These are phyloP conservation scores for Aspergillus ruber DNA, from an alignment of 2,329 filamentous ascomycete species.

Conservation along the genomic window DNA sequence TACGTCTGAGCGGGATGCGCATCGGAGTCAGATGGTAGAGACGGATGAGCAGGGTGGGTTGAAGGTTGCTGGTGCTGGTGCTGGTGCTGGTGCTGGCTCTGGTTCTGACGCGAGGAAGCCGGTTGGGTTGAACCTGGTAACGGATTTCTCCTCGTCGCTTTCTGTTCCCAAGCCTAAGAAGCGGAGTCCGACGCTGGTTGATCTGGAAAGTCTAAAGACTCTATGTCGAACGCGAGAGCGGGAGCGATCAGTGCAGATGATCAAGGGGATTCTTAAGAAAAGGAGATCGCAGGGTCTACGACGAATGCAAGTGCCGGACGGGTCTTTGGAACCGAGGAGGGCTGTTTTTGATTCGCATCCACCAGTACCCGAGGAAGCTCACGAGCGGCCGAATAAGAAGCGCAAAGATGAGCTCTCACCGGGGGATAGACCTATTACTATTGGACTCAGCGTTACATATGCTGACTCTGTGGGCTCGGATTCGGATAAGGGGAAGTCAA, in stretches of 20 bases:
- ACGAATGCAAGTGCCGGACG: slow-evolving; percentile 2
- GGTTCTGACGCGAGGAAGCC: slow-evolving; percentile 21
- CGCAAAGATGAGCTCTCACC: slow-evolving; percentile 34
- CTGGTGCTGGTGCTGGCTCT: too few relatives aligned
- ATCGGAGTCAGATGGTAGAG: not conserved
- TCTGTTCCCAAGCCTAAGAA: not conserved
- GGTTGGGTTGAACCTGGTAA: slow-evolving; percentile 38
- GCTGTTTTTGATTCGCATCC: not conserved
- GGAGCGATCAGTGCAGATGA: slow-evolving; percentile 21
- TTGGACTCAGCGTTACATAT: slow-evolving; percentile 38
- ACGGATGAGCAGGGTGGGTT: not conserved
- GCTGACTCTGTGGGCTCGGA: slow-evolving; percentile 19
- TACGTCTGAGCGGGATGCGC: not conserved
- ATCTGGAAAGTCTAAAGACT: slow-evolving; percentile 32
- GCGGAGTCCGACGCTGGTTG: slow-evolving; percentile 21
- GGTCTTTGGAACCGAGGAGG: not conserved
- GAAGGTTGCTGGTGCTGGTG: not conserved
- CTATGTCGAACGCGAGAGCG: slow-evolving; percentile 29
- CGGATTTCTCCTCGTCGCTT: slow-evolving; percentile 28
- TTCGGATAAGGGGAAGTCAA: slow-evolving; percentile 9
- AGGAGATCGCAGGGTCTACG: slow-evolving; percentile 14
- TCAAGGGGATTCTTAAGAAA: slow-evolving; percentile 17
- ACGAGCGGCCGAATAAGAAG: slow-evolving; percentile 15
- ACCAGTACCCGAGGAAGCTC: slow-evolving; percentile 10
- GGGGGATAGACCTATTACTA: slow-evolving; percentile 40